Conservation (phyloP, 1,284 basidiomycete genomes). For the Moesziomyces parantarcticus region DNA sequence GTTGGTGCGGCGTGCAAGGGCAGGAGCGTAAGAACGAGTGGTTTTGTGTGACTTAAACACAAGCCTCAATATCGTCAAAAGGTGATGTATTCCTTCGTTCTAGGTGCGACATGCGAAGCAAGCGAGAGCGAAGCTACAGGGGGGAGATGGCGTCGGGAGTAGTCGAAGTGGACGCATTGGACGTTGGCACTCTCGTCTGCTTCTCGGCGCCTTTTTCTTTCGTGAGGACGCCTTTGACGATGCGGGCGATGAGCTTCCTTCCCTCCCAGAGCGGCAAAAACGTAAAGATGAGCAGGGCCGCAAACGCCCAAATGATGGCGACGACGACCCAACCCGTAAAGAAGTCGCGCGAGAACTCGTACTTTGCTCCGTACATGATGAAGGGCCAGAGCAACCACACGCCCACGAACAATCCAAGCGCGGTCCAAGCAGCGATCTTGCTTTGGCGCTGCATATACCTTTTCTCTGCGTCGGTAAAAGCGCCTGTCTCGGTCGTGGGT, state of each 20-base stretch:
- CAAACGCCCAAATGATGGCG: constrained; percentile 59
- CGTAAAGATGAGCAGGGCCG: constrained; percentile 39
- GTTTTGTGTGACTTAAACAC: no score
- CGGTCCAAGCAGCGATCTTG: constrained; percentile 23
- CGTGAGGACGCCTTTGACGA: constrained; percentile 8
- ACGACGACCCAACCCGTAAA: constrained; percentile 64
- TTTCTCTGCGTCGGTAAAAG: constrained; percentile 22
- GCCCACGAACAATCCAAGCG: constrained; percentile 45
- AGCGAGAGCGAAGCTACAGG: no score
- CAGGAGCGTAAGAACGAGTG: no score
- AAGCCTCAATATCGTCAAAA: no score
- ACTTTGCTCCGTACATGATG: constrained; percentile 61
- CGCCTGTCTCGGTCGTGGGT: not conserved
- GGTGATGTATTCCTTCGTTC: no score
- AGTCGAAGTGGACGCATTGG: no score
- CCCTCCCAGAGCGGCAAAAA: constrained; percentile 45
- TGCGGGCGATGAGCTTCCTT: constrained; percentile 10
- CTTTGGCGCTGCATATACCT: constrained; percentile 30
- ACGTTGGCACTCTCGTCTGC: no score
- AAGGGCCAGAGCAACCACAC: constrained; percentile 66
- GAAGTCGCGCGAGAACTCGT: constrained; percentile 57
- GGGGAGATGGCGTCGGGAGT: not conserved
- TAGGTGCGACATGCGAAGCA: no score
- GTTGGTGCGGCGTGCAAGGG: no score
- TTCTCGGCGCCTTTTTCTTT: not conserved